Evolutionary conservation across 345 rosid genomes (phyloP), one percentile per base, ranked within the genome.

Genomic region (Excoecaria agallocha): DNA sequence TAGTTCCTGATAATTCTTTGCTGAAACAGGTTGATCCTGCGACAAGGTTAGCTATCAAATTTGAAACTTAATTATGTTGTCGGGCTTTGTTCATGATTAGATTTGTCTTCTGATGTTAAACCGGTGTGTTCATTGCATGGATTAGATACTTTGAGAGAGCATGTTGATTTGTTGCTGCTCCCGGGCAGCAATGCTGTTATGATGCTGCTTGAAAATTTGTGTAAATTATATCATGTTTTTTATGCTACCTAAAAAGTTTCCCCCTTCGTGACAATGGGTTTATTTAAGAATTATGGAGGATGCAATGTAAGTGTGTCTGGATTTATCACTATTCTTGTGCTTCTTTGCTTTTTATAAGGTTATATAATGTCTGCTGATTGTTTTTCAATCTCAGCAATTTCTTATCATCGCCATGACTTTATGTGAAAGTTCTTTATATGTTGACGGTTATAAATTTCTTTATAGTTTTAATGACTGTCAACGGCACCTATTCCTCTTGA

Each of bases 11-110:
- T 68, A 82, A 86, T 65, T 76, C 92, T 48, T 82, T 91, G 17
- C 81, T 95, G 77, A 90, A 82, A 76, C 89, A 86, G 73, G 97
- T 95, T 80, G 99, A 95, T 88, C 99, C 98, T 77, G 99, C 87
- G 0, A 93, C 97, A 72, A 86, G 99, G 99, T 90, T 72, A 70
- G 85, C 41, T 69, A 49, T 45, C 22, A 6, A 24, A 1, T 19
- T 20, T 43, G 6, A 12, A 12, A 16, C 11, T 24, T 17, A 30
- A 46, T 76, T 49, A 25, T 35, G 17, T 38, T 3, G 0, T 48
- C 30, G 56, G 54, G 6, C 6, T 57, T 16, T 48, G 52, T 68
- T 30, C 20, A 61, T 41, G 12, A 15, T 57, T 24, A 59, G n/a
- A 24, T 52, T 37, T 19, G 50, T 30, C n/a, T 25, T 52, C 13